A percentile compares a stretch with the other conserved stretches of the same genome.
phyloP scores from a whole-genome alignment of 2,329 filamentous ascomycete species.

The Ophiostoma tasmaniense region DNA sequence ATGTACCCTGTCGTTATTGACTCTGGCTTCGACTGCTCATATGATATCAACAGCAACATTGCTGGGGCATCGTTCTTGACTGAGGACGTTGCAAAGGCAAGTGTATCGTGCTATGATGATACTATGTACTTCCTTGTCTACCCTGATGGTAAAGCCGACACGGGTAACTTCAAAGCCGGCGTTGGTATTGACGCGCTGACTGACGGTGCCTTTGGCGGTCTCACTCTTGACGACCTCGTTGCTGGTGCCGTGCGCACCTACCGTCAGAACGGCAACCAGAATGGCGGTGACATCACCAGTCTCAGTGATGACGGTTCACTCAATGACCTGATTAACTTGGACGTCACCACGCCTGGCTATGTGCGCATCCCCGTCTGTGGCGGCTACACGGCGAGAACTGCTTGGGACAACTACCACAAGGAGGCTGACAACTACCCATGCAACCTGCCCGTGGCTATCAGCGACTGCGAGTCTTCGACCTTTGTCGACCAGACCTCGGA shows the following conservation, averaged over 20 bases:
- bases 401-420: conserved; percentile 26
- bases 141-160: background rate
- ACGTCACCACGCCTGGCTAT: conserved; percentile 30
- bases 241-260: conserved; percentile 26
- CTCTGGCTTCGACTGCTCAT: background rate
- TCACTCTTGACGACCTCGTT: conserved; percentile 26
- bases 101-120: background rate
- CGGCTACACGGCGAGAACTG: conserved; percentile 24
- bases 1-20: background rate
- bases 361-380: conserved; percentile 33
- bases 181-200: background rate
- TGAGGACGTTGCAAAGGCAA: background rate
- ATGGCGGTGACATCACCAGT: conserved; percentile 25
- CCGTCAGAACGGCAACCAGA: conserved; percentile 26
- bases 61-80: background rate
- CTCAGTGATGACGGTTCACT: conserved; percentile 22
- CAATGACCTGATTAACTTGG: conserved; percentile 23
- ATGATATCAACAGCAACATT: background rate
- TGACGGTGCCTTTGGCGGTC: conserved; percentile 20
- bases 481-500: conserved; percentile 29
- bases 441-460: conserved; percentile 23
- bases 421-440: conserved; percentile 28
- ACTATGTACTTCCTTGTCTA: conserved; percentile 1
- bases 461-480: conserved; percentile 26
- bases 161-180: background rate